Conservation (phyloP, 352 stramenopile genomes). For the Pythium aquatile region DNA sequence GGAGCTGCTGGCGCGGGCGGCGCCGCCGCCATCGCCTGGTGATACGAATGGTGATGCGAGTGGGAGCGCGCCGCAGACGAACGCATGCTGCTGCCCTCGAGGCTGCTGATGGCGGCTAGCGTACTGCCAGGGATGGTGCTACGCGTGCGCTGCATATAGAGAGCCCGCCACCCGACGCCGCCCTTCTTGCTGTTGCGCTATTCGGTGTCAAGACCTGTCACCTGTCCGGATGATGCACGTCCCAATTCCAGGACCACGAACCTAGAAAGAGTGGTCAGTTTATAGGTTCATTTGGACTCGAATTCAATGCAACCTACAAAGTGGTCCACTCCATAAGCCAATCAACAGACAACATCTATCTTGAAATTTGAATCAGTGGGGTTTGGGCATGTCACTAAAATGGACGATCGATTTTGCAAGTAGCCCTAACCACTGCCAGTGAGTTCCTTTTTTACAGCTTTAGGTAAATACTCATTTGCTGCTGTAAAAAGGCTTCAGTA, state of each 20-base stretch:
- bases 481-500: slow-evolving; percentile 23
- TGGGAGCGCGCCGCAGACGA: not conserved
- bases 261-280: not conserved
- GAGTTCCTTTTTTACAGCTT: slow-evolving; percentile 8
- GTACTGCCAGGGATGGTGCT: slow-evolving; percentile 10
- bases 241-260: not conserved
- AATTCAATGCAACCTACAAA: not conserved
- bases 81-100: not conserved
- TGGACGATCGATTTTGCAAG: not conserved
- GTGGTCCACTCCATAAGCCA: not conserved
- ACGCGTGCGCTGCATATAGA: slow-evolving; percentile 24
- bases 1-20: slow-evolving; percentile 1
- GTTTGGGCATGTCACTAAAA: slow-evolving; percentile 9
- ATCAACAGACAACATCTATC: not conserved
- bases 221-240: not conserved
- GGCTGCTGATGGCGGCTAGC: not conserved
- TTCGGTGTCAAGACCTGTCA: not conserved
- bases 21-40: not conserved
- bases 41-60: not conserved
- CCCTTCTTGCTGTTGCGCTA: slow-evolving; percentile 5
- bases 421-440: not conserved
- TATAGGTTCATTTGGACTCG: not conserved
- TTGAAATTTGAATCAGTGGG: not conserved
- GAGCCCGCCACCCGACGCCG: not conserved
- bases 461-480: slow-evolving; percentile 15